Percentiles rank a stretch among this genome's conserved stretches.
Conservation (phyloP, 768 basidiomycete genomes). For the Auriscalpium vulgare region DNA sequence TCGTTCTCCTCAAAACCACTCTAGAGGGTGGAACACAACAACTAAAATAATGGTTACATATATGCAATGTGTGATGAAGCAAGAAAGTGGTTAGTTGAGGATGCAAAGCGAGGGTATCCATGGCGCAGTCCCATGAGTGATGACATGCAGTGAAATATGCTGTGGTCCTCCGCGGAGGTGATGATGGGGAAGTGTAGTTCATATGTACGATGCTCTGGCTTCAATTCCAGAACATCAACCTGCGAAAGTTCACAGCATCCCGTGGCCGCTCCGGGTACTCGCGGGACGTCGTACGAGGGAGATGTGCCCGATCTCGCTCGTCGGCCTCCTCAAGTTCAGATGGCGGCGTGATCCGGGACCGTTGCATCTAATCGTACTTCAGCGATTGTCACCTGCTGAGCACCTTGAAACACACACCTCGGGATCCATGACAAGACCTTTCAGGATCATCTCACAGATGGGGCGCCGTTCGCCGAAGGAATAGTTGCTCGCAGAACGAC, state of each 20-base stretch:
- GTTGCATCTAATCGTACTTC: constrained; percentile 45
- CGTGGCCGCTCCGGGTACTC: constrained; percentile 18
- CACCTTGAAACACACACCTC: constrained; percentile 39
- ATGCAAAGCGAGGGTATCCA: constrained; percentile 3
- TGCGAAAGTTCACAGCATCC: constrained; percentile 22
- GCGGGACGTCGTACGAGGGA: constrained; percentile 16
- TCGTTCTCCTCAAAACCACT: no score
- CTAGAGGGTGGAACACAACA: no score
- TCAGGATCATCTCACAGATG: constrained; percentile 48
- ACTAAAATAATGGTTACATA: neutral
- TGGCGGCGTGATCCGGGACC: constrained; percentile 49
- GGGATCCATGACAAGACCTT: constrained; percentile 55
- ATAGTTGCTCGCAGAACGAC: constrained; percentile 49
- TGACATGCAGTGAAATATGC: neutral
- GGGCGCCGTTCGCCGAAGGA: constrained; percentile 48
- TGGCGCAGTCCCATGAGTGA: neutral
- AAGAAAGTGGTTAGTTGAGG: neutral
- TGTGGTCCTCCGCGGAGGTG: neutral
- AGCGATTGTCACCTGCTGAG: no score
- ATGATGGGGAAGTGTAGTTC: no score
- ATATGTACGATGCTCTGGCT: no score
- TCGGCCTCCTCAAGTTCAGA: constrained; percentile 34
- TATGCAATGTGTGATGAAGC: constrained; percentile 1
- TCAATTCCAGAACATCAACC: constrained; percentile 21
- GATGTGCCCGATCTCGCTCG: constrained; percentile 13